Percentiles rank a stretch among this genome's conserved stretches.
Evolutionary conservation across 2,329 filamentous ascomycete genomes (phyloP).

Genomic region (Colletotrichum sp.): DNA sequence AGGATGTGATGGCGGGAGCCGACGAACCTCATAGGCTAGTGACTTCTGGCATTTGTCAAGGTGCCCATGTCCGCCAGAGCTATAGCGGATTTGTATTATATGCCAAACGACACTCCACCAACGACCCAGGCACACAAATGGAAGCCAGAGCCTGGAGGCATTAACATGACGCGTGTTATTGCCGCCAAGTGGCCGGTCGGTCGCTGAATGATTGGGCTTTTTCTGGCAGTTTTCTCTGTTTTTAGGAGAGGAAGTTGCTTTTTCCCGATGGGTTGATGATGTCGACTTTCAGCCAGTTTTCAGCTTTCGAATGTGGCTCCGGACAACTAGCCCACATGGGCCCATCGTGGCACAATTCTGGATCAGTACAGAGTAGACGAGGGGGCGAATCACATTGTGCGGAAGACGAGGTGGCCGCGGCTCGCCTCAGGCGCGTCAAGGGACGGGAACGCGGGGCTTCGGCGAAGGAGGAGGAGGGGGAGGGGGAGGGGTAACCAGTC

Average conservation of each 20-base stretch:
- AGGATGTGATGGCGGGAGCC: constrained; percentile 6
- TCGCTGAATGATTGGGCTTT: constrained; percentile 4
- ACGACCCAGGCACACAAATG: background rate
- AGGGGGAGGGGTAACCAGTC: background rate
- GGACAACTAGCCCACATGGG: background rate
- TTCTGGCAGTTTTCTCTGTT: background rate
- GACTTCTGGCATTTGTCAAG: background rate
- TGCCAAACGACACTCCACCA: constrained; percentile 18
- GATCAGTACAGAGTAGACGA: background rate
- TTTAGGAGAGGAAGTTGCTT: background rate
- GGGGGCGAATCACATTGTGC: background rate
- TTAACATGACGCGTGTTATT: constrained; percentile 29
- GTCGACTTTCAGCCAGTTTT: background rate
- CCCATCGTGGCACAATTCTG: background rate
- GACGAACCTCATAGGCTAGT: constrained; percentile 8
- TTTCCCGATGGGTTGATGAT: background rate
- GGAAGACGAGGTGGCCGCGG: constrained; percentile 12
- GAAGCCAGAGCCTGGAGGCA: constrained; percentile 15
- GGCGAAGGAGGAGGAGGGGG: background rate
- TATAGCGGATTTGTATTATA: constrained; percentile 23
- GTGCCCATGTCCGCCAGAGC: constrained; percentile 9
- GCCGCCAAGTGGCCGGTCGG: constrained; percentile 1
- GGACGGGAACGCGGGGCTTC: background rate
- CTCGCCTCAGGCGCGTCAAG: constrained; percentile 10
- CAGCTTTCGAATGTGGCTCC: background rate